Percentiles rank a stretch among this genome's conserved stretches.
Conservation (phyloP, 1,284 basidiomycete species). For the Takashimella tepidaria region DNA sequence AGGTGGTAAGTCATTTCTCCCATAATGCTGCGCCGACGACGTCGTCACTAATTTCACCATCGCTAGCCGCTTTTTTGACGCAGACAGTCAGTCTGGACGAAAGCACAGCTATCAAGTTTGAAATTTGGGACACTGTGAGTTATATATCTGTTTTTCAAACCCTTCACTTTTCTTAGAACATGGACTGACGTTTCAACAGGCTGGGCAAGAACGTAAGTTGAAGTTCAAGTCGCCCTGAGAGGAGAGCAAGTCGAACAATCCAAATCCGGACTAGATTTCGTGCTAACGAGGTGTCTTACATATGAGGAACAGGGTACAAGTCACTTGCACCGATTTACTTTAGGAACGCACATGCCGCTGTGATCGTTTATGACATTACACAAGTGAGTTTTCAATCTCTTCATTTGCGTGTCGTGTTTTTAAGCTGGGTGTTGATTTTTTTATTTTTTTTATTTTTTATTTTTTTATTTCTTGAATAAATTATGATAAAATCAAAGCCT, state of each 20-base stretch:
- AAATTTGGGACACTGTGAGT: conserved; percentile 72
- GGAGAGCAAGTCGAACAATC: too few species aligned
- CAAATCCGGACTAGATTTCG: too few species aligned
- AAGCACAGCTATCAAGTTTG: conserved; percentile 88
- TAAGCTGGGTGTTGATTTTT: not conserved
- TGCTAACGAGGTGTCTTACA: not conserved
- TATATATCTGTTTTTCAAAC: not conserved
- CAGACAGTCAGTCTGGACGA: conserved; percentile 90
- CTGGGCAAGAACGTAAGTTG: conserved; percentile 46
- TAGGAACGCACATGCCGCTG: conserved; percentile 95
- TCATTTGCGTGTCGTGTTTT: not conserved
- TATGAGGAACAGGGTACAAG: conserved; percentile 37
- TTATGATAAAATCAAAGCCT: too few species aligned
- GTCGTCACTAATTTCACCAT: too few species aligned
- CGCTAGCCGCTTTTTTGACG: conserved; percentile 92
- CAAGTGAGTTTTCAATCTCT: conserved; percentile 50
- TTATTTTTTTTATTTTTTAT: too few species aligned
- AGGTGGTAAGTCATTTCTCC: conserved; percentile 22
- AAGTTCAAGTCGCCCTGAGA: not conserved
- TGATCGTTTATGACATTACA: conserved; percentile 96
- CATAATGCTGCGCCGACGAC: too few species aligned
- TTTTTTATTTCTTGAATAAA: too few species aligned
- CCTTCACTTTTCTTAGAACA: not conserved
- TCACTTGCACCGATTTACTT: conserved; percentile 87
- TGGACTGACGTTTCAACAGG: conserved; percentile 23